Evolutionary conservation across 805 yeast genomes (phyloP), one percentile per base, ranked within the genome.

Genomic region (Lipomyces lipofer): DNA sequence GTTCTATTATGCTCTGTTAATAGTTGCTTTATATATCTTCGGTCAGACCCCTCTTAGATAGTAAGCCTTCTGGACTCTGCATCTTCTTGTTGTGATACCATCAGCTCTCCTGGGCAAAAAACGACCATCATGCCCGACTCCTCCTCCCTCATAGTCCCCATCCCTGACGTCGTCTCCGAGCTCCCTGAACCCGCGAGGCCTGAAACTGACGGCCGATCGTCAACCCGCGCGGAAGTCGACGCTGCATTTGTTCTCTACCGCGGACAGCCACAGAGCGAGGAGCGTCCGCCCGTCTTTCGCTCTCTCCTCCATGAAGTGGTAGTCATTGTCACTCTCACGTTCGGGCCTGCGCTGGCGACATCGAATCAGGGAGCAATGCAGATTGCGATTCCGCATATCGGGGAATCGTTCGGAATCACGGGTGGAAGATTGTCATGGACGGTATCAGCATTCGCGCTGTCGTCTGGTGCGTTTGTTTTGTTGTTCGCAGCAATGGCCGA

Each of bases 401-500:
- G 75, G 7, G 63, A 65, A 7, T 62, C 68, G 30, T 76, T 75
- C 51, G 54, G 63, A 15, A 66, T 73, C 13, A 47, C 59, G 8
- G 79, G 77, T 33, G 79, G 79, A 40, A 49, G 62, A 28, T 59
- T 76, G 24, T 71, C 77, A 1, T 77, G 80, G 80, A 66, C 73
- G 13, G 67, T 72, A 7, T 67, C 74, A 12, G 64, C 75, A 21
- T 71, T 75, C 19, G 64, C 66, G 39, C 64, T 77, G n/a, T 76
- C 78, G 1, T 69, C 70, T 45, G 80, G 79, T 7, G 66, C 78
- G 3, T 70, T 73, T 46, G 63, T 77, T 22, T 63, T 77, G 22
- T 50, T 77, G 10, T 70, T 74, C 71, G 80, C 80, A 9, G 13
- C 74, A 27, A 58, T 77, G 19, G 75, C 79, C 1, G 80, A 77